phyloP scores from a whole-genome alignment of 2,329 filamentous ascomycete species.

The Fusarium kyushuense region DNA sequence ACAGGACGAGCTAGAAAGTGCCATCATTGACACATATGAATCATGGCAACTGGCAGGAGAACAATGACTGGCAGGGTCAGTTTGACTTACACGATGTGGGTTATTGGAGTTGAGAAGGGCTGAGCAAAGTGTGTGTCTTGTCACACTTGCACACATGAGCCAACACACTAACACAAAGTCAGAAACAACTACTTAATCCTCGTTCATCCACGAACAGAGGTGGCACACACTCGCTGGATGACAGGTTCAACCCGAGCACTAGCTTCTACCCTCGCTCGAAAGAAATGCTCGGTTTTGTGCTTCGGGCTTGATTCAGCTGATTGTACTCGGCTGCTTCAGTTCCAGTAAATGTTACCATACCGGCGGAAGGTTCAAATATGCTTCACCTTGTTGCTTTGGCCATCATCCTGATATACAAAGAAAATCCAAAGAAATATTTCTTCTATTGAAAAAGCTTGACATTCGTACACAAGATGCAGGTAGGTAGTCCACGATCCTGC shows the following conservation, averaged over 20 bases:
- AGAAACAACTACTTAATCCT: conserved; percentile 21
- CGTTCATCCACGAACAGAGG: conserved; percentile 3
- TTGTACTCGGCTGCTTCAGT: conserved; percentile 5
- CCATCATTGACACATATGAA: neutral
- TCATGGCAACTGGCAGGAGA: neutral
- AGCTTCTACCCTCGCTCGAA: conserved; percentile 25
- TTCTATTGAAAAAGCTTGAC: neutral
- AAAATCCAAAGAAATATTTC: neutral
- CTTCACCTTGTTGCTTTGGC: neutral
- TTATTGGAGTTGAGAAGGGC: conserved; percentile 20
- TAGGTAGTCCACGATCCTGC: conserved; percentile 22
- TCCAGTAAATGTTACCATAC: conserved; percentile 3
- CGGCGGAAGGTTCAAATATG: neutral
- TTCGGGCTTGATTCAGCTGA: conserved; percentile 7
- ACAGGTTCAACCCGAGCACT: conserved; percentile 21
- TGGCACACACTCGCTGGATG: conserved; percentile 21
- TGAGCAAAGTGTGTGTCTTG: conserved; percentile 10
- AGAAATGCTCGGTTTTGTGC: conserved; percentile 7
- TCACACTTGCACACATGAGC: conserved; percentile 23
- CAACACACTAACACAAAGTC: conserved; percentile 32
- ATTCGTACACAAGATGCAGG: conserved; percentile 1
- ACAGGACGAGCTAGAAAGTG: neutral
- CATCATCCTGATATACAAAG: neutral
- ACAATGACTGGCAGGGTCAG: neutral
- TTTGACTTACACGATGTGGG: conserved; percentile 4